Conservation (phyloP, 345 rosid genomes). For the Punica granatum region DNA sequence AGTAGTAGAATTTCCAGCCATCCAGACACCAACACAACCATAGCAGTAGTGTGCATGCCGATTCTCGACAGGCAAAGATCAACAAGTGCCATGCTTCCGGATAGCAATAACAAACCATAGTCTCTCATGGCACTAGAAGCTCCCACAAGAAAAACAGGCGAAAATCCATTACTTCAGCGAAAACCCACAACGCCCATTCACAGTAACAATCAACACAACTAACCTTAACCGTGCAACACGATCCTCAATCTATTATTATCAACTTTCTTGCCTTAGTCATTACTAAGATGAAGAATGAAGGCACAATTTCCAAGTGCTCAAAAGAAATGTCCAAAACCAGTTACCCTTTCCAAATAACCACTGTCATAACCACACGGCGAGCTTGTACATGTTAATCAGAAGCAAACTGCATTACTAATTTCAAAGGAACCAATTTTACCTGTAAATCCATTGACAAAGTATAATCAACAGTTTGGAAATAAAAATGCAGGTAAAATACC, state of each 20-base stretch:
- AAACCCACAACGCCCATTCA: not conserved
- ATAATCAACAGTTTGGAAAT: not conserved
- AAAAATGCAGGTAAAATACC: not conserved
- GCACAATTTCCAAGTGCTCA: not conserved
- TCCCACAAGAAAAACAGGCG: not conserved
- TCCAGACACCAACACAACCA: not conserved
- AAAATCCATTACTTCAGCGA: not conserved
- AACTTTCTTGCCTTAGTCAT: not conserved
- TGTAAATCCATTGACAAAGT: not conserved
- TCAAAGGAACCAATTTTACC: not conserved
- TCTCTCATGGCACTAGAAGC: not conserved
- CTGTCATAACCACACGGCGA: not conserved
- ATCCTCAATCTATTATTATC: not conserved
- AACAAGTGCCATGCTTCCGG: not conserved
- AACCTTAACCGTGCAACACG: not conserved
- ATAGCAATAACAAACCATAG: not conserved
- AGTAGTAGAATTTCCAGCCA: not conserved
- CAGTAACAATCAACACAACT: not conserved
- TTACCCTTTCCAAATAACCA: not conserved
- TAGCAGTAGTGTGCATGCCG: not conserved
- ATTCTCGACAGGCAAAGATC: not conserved
- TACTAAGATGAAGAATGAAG: not conserved
- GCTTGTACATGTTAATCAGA: not conserved
- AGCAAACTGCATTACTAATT: not conserved
- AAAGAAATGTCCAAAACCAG: not conserved